phyloP scores from a whole-genome alignment of 2,329 filamentous ascomycete genomes.

The Exophiala dermatitidis region DNA sequence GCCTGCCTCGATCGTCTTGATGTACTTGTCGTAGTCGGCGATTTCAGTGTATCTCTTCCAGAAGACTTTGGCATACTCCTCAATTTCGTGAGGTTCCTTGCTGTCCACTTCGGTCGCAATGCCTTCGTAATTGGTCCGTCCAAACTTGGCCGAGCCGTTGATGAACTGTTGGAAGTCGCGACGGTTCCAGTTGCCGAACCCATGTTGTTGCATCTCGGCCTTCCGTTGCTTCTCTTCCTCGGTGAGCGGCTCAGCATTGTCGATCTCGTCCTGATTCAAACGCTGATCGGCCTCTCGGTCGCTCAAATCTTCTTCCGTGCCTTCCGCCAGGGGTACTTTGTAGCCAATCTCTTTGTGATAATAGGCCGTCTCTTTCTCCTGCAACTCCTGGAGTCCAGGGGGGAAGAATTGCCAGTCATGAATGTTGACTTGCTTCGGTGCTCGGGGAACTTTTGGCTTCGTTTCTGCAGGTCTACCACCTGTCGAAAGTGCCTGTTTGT shows the following conservation, averaged over 20 bases:
- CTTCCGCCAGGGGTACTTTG: conserved; percentile 83
- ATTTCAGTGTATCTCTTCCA: conserved; percentile 94
- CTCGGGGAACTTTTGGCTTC: conserved; percentile 91
- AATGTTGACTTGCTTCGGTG: conserved; percentile 83
- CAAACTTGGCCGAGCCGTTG: conserved; percentile 89
- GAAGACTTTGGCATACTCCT: conserved; percentile 82
- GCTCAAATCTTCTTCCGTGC: conserved; percentile 76
- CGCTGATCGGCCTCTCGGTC: conserved; percentile 83
- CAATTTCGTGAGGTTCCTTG: conserved; percentile 78
- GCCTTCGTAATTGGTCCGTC: conserved; percentile 72
- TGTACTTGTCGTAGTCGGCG: conserved; percentile 77
- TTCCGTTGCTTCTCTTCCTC: conserved; percentile 88
- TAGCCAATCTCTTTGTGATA: conserved; percentile 96
- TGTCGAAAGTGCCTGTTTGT: conserved; percentile 80
- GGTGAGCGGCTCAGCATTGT: conserved; percentile 78
- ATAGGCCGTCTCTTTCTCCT: conserved; percentile 91
- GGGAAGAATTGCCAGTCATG: conserved; percentile 99
- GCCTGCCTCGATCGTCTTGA: conserved; percentile 83
- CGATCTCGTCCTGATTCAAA: conserved; percentile 83
- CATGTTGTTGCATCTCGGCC: conserved; percentile 68
- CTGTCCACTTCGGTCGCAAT: conserved; percentile 88
- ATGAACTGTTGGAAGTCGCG: conserved; percentile 98
- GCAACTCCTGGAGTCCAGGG: conserved; percentile 70
- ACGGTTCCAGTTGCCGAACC: conserved; percentile 92
- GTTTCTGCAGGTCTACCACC: conserved; percentile 66